These are phyloP conservation scores for Pisolithus microcarpus DNA, from an alignment of 768 basidiomycete genomes.

Conservation along the genomic window DNA sequence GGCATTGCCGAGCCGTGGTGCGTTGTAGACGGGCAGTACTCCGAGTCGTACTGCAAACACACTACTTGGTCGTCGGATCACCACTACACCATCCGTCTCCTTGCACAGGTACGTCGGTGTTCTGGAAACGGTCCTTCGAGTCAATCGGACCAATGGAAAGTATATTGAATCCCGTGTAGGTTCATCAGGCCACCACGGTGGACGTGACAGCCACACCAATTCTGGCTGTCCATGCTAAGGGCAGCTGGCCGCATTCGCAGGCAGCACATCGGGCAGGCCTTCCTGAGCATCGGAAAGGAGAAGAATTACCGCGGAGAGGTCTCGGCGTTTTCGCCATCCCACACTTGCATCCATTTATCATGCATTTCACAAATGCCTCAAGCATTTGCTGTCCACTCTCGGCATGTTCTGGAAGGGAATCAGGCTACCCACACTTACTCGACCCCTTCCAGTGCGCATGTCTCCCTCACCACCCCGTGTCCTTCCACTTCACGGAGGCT, in stretches of 20 bases:
- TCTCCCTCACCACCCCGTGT: background rate
- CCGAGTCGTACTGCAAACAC: background rate
- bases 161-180: constrained; percentile 1
- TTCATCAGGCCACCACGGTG: constrained; percentile 30
- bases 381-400: constrained; percentile 11
- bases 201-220: constrained; percentile 28
- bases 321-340: constrained; percentile 5
- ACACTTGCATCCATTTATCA: constrained; percentile 15
- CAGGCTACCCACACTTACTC: constrained; percentile 1
- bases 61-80: background rate
- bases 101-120: background rate
- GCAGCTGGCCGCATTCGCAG: constrained; percentile 49
- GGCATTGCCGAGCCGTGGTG: background rate
- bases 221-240: constrained; percentile 71
- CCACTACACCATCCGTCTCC: background rate
- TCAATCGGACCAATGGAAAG: background rate
- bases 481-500: background rate
- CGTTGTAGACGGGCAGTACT: background rate
- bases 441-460: background rate
- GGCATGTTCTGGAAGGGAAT: constrained; percentile 2
- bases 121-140: background rate
- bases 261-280: constrained; percentile 42
- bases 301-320: constrained; percentile 8
- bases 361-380: constrained; percentile 15
- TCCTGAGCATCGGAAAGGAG: constrained; percentile 14